Percentiles rank a stretch among this genome's conserved stretches.
Evolutionary conservation across 179 eudicot genomes (phyloP).

Genomic region (Silene vulgaris): DNA sequence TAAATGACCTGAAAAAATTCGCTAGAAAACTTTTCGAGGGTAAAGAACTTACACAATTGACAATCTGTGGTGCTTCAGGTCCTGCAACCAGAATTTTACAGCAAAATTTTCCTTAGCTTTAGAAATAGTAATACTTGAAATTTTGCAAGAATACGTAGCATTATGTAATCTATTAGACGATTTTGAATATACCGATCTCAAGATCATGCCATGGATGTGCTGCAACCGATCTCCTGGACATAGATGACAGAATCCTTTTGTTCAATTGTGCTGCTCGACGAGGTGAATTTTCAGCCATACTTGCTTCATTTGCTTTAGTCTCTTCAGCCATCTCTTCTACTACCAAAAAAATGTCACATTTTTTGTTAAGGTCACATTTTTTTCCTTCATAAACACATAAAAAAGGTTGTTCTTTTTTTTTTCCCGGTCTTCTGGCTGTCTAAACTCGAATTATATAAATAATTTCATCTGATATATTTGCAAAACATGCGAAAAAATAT

Average conservation of each 20-base stretch:
- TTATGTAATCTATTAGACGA: background rate
- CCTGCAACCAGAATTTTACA: slow-evolving; percentile 35
- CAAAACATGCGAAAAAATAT: background rate
- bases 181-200: slow-evolving; percentile 41
- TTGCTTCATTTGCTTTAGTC: slow-evolving; percentile 19
- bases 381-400: background rate
- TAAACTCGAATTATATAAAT: background rate
- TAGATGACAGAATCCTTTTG: slow-evolving; percentile 57
- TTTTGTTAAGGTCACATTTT: slow-evolving; percentile 5
- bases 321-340: slow-evolving; percentile 30
- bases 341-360: background rate
- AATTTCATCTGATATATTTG: background rate
- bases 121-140: too few relatives aligned
- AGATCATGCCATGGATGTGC: slow-evolving; percentile 88
- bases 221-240: slow-evolving; percentile 60
- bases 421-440: background rate
- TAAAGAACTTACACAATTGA: slow-evolving; percentile 47
- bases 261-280: slow-evolving; percentile 39
- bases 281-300: slow-evolving; percentile 24
- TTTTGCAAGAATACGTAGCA: background rate
- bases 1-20: too few relatives aligned
- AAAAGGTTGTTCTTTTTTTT: background rate
- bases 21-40: background rate
- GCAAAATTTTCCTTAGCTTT: background rate
- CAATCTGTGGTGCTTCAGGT: slow-evolving; percentile 54